These are phyloP conservation scores for Diospyros lotus DNA, from an alignment of 148 eudicot genomes.

Conservation along the genomic window DNA sequence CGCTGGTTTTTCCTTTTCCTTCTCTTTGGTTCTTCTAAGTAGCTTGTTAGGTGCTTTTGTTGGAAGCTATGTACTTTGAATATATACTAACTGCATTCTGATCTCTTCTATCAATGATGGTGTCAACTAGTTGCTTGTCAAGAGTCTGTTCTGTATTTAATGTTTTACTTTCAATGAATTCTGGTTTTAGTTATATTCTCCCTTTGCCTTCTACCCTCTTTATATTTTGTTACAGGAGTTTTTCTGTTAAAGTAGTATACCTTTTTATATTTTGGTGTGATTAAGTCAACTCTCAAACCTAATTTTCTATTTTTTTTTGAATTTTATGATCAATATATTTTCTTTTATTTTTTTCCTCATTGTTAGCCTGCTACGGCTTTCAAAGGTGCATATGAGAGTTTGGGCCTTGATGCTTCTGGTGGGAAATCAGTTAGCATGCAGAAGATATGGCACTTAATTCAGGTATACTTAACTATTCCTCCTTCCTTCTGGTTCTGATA, in stretches of 20 bases:
- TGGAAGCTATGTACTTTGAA: background rate
- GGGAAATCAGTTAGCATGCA: constrained; percentile 83
- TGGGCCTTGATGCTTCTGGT: constrained; percentile 60
- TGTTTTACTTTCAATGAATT: background rate
- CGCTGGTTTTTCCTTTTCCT: background rate
- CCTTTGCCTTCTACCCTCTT: background rate
- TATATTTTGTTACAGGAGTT: constrained; percentile 6
- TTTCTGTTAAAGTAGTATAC: background rate
- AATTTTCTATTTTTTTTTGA: background rate
- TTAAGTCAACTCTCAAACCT: background rate
- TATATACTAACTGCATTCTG: background rate
- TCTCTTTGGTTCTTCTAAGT: constrained; percentile 1
- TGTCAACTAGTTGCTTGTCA: too few species aligned
- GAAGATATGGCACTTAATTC: constrained; percentile 90
- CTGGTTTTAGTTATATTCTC: background rate
- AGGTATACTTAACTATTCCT: constrained; percentile 37
- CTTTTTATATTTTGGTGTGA: background rate
- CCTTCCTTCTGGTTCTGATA: background rate
- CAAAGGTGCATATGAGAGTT: constrained; percentile 73
- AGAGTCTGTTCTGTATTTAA: background rate
- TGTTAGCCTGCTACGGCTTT: constrained; percentile 81
- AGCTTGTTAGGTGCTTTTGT: background rate
- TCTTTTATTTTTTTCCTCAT: background rate
- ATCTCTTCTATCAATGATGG: too few species aligned
- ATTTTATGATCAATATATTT: background rate